Percentiles rank a stretch among this genome's conserved stretches.
Evolutionary conservation across 306 rosid species (phyloP).

Genomic region (Lathyrus sativus): DNA sequence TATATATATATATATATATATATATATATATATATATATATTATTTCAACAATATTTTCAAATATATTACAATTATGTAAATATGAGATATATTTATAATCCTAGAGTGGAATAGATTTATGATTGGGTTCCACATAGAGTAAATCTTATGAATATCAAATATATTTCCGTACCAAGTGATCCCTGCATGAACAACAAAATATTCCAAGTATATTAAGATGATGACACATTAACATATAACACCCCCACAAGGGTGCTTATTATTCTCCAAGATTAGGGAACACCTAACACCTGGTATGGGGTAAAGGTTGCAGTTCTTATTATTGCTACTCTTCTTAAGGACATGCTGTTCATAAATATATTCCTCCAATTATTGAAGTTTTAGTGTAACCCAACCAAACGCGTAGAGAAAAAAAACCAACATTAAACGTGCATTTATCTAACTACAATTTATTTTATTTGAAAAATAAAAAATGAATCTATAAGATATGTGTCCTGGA

Average conservation of each 20-base stretch:
- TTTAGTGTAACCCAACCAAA: background rate
- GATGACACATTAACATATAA: slow-evolving; percentile 16
- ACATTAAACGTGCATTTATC: background rate
- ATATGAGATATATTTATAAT: too few species aligned
- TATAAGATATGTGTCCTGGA: slow-evolving; percentile 21
- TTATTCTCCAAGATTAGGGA: slow-evolving; percentile 2
- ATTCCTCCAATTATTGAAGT: slow-evolving; percentile 34
- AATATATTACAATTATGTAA: too few species aligned
- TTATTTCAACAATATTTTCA: too few species aligned
- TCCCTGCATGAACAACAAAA: slow-evolving; percentile 5
- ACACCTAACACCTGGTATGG: slow-evolving; percentile 27
- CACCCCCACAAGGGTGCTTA: slow-evolving; percentile 32
- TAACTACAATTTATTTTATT: background rate
- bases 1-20: too few species aligned
- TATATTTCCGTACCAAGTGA: background rate
- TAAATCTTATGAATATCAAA: background rate
- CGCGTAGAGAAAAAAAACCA: background rate
- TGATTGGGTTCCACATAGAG: background rate
- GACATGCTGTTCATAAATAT: background rate
- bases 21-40: too few species aligned
- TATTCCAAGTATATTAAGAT: slow-evolving; percentile 8
- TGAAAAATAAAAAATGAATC: slow-evolving; percentile 12
- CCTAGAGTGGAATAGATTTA: background rate
- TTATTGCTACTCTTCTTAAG: background rate
- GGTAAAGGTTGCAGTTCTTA: background rate